These are phyloP conservation scores for Colletotrichum viniferum DNA, from an alignment of 2,329 filamentous ascomycete species.

Conservation along the genomic window DNA sequence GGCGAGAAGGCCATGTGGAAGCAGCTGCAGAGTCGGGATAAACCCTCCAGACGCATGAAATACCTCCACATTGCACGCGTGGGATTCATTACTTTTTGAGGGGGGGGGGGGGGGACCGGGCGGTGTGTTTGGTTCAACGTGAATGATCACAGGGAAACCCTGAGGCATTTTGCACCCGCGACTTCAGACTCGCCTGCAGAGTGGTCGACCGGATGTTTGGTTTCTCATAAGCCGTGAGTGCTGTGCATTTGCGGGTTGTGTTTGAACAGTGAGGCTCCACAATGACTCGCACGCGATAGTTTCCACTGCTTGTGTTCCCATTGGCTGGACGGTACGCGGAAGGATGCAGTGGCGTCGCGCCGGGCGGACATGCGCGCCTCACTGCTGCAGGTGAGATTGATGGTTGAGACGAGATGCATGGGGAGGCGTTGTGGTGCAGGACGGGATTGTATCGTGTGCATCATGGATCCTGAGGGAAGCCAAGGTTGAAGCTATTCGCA, in stretches of 20 bases:
- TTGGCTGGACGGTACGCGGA: background rate
- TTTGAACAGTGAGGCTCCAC: background rate
- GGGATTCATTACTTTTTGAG: background rate
- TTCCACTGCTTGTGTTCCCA: background rate
- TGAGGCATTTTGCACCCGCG: background rate
- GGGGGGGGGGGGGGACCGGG: too few relatives aligned
- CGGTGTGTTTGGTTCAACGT: background rate
- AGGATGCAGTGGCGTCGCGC: slow-evolving; percentile 3
- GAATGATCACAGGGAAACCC: background rate
- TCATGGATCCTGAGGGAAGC: background rate
- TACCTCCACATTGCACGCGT: background rate
- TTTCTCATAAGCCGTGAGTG: background rate
- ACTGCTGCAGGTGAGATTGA: background rate
- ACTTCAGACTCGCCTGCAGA: background rate
- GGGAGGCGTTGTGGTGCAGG: background rate
- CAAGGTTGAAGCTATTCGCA: background rate
- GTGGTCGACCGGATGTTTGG: background rate
- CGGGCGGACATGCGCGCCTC: background rate
- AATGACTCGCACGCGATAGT: background rate
- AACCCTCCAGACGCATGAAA: background rate
- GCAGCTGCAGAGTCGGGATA: background rate
- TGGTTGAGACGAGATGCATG: background rate
- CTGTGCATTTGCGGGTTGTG: background rate
- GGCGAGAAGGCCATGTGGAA: background rate
- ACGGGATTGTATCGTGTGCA: background rate